Base-by-base conservation (phyloP, 257 asterid genomes). In the Solanum piurae region DNA sequence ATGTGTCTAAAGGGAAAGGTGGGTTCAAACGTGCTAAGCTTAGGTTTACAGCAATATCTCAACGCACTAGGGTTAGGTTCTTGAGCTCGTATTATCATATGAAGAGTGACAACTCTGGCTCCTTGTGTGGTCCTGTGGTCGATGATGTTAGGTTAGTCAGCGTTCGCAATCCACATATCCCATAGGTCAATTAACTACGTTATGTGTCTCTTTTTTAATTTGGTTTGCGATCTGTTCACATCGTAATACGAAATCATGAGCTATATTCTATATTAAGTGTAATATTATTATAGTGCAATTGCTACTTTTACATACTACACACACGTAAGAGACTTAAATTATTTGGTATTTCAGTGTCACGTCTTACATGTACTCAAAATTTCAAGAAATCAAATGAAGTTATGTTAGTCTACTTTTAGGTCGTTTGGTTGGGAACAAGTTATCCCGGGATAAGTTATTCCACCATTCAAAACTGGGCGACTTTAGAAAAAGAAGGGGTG, bases 91-190 rank as follows among this genome's bases (percentile, higher is more conserved):
- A 69, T 90, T 88, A 90, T 88, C 92, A 90, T 85, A 86, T 64
- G 89, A 90, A 86, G 88, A 83, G 71, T 86, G 88, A 89, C 4
- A 40, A 80, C 44, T 60, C 91, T 33, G 91, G 90, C 21, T 77
- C 89, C 7, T 79, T 87, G 86, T 89, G 91, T 77, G 91, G 90
- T 85, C 89, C 90, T 29, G 89, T 89, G 29, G 25, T 89, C 31
- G 89, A 89, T 73, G 87, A 77, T 29, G 89, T 86, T 72, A 86
- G 83, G 21, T 83, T 90, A 73, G 79, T 88, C 60, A 42, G 86
- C 9, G n/a, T 76, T 88, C 82, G 85, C 68, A 80, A 80, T 46
- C 85, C 85, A 9, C 68, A 6, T 13, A 80, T 80, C 12, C 85
- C 85, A 18, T 80, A 80, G 42, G 36, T 1, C 42, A 7, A 80